phyloP scores from a whole-genome alignment of 2,329 filamentous ascomycete species.

The Clathrospora elynae region DNA sequence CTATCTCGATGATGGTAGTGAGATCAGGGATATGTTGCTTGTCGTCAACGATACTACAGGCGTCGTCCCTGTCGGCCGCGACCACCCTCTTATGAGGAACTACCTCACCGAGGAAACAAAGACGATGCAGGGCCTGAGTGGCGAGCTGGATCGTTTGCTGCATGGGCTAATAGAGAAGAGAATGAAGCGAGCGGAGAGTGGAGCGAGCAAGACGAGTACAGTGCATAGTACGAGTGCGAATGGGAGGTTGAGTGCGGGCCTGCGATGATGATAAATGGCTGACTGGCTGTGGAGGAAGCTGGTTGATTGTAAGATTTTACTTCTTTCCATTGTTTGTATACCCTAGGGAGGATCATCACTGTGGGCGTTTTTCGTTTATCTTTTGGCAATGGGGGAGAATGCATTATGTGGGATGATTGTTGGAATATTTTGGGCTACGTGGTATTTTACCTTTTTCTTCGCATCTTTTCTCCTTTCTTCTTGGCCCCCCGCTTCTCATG shows the following conservation, averaged over 20 bases:
- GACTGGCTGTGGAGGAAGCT: background rate
- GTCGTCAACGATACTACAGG: conserved; percentile 93
- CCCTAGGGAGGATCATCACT: background rate
- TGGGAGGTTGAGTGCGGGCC: conserved; percentile 10
- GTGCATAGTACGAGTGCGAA: conserved; percentile 14
- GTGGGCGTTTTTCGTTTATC: background rate
- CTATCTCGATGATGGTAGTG: conserved; percentile 87
- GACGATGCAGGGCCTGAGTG: conserved; percentile 83
- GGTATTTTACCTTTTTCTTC: background rate
- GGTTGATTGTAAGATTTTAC: conserved; percentile 2
- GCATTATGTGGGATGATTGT: conserved; percentile 7
- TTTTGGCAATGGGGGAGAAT: background rate
- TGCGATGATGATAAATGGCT: background rate
- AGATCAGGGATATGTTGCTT: conserved; percentile 86
- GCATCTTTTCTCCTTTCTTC: conserved; percentile 2
- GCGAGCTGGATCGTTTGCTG: conserved; percentile 85
- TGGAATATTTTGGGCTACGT: background rate
- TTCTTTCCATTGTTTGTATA: conserved; percentile 10
- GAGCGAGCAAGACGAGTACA: conserved; percentile 17
- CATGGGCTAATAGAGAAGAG: conserved; percentile 72
- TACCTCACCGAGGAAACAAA: conserved; percentile 88
- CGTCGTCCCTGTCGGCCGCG: conserved; percentile 75
- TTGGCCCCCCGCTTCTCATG: background rate
- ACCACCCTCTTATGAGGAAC: conserved; percentile 80
- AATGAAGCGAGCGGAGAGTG: conserved; percentile 27